A percentile compares a stretch with the other conserved stretches of the same genome.
phyloP scores from a whole-genome alignment of 73 alveolate species.

The Paramecium pentaurelia region DNA sequence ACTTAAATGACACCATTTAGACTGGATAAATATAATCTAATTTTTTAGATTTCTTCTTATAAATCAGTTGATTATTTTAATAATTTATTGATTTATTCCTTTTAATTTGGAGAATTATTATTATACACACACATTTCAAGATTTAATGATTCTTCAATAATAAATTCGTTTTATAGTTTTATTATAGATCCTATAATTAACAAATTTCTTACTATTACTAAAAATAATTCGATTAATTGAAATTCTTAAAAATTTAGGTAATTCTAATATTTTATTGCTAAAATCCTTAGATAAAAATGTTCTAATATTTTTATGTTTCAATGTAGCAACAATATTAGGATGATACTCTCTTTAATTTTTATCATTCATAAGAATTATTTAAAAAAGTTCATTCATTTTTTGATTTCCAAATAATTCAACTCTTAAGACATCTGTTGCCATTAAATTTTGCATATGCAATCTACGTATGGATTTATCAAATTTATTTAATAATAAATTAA shows the following conservation, averaged over 20 bases:
- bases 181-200: not conserved
- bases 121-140: not conserved
- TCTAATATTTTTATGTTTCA: not conserved
- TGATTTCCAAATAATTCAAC: not conserved
- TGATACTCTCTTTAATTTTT: not conserved
- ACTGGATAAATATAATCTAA: not conserved
- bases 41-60: not conserved
- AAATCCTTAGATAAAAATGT: not conserved
- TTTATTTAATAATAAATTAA: not conserved
- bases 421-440: not conserved
- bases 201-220: not conserved
- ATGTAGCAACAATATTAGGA: not conserved
- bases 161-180: not conserved
- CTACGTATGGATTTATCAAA: not conserved
- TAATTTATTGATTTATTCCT: not conserved
- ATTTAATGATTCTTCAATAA: not conserved
- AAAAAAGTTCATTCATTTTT: not conserved
- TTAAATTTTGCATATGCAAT: not conserved
- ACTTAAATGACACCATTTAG: not conserved
- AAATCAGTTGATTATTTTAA: not conserved
- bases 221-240: not conserved
- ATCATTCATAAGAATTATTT: not conserved
- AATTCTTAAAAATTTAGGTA: not conserved
- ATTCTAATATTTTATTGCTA: not conserved
- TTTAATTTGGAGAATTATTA: not conserved